Conservation (phyloP, 176 grass and related monocot species). For the Metroxylon sagu region DNA sequence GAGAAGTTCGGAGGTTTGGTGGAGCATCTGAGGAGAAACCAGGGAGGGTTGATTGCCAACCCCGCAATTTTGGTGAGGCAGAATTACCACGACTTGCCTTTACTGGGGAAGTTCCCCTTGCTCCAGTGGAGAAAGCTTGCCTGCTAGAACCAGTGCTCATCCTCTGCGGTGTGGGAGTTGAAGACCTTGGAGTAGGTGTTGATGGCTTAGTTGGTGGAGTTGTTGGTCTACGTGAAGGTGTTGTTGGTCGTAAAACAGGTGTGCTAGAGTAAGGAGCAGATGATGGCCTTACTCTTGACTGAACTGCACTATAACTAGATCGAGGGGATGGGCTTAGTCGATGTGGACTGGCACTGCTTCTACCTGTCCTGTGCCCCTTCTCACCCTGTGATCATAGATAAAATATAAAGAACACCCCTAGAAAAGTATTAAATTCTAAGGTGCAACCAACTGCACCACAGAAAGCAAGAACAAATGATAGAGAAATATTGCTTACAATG, state of each 20-base stretch:
- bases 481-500: slow-evolving; percentile 31
- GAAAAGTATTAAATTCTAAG: slow-evolving; percentile 12
- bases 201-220: slow-evolving; percentile 57
- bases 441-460: no score
- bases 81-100: slow-evolving; percentile 47
- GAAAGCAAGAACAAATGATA: not conserved
- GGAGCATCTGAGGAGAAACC: slow-evolving; percentile 67
- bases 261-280: slow-evolving; percentile 60
- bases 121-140: slow-evolving; percentile 17
- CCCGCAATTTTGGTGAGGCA: slow-evolving; percentile 60
- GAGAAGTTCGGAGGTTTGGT: slow-evolving; percentile 78
- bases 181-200: slow-evolving; percentile 56
- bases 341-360: slow-evolving; percentile 79
- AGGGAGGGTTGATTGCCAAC: slow-evolving; percentile 68
- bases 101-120: slow-evolving; percentile 64
- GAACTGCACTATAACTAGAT: slow-evolving; percentile 27
- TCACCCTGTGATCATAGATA: slow-evolving; percentile 38
- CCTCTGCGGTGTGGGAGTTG: slow-evolving; percentile 65
- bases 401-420: slow-evolving; percentile 7
- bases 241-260: slow-evolving; percentile 34
- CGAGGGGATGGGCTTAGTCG: slow-evolving; percentile 68
- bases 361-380: slow-evolving; percentile 53
- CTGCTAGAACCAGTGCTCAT: slow-evolving; percentile 60
- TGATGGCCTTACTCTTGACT: slow-evolving; percentile 49
- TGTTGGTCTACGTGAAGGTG: slow-evolving; percentile 37